Evolutionary conservation across 208 protist genomes (phyloP).

Genomic region (Trypanosoma platydactyli): DNA sequence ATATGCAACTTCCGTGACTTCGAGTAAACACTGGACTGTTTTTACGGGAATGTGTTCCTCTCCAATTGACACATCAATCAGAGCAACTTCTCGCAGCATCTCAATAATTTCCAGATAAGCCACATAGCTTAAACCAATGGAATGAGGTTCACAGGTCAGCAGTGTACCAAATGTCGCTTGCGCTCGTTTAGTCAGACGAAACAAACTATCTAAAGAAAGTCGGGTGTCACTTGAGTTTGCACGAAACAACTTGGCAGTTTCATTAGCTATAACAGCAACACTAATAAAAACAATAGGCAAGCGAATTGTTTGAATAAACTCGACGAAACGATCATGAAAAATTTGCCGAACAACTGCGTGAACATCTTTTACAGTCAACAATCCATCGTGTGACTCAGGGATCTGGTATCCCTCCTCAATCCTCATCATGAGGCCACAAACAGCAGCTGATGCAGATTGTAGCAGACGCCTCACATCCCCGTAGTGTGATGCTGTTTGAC

Average conservation of each 20-base stretch:
- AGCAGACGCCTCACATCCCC: constrained; percentile 88
- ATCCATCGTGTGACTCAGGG: constrained; percentile 37
- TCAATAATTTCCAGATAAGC: constrained; percentile 71
- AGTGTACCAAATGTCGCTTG: constrained; percentile 56
- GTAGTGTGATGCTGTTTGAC: constrained; percentile 84
- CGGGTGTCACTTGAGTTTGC: constrained; percentile 48
- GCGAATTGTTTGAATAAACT: constrained; percentile 78
- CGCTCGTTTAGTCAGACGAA: constrained; percentile 46
- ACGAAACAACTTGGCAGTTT: constrained; percentile 60
- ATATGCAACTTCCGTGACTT: constrained; percentile 66
- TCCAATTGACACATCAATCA: constrained; percentile 82
- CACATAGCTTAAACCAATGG: constrained; percentile 52
- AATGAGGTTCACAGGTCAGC: constrained; percentile 50
- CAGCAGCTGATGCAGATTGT: constrained; percentile 79
- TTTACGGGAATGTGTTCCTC: constrained; percentile 75
- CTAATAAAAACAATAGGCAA: constrained; percentile 70
- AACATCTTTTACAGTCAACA: constrained; percentile 73
- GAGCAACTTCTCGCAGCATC: constrained; percentile 68
- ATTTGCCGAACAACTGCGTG: constrained; percentile 81
- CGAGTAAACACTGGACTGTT: constrained; percentile 39
- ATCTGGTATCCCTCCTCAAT: constrained; percentile 53
- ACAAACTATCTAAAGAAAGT: constrained; percentile 57
- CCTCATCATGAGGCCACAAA: constrained; percentile 82
- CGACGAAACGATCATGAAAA: constrained; percentile 88
- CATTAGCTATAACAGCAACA: constrained; percentile 63